Evolutionary conservation across 2,329 filamentous ascomycete species (phyloP).

Genomic region (Penicillium sp.): DNA sequence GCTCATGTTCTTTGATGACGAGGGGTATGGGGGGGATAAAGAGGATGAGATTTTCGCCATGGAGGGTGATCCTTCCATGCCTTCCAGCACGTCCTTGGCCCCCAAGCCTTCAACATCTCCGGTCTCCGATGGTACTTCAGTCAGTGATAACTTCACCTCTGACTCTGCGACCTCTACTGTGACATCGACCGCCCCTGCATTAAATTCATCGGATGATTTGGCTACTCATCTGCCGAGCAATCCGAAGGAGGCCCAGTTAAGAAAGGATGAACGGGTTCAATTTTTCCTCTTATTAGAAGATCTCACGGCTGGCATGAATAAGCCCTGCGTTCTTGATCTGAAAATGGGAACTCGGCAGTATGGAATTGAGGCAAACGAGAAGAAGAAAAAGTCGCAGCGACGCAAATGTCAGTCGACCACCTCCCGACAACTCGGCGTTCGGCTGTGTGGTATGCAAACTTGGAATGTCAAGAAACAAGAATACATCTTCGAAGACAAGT

Average conservation of each 20-base stretch:
- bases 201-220: slow-evolving; percentile 11
- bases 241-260: slow-evolving; percentile 65
- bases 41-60: slow-evolving; percentile 65
- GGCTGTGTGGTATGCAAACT: slow-evolving; percentile 91
- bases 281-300: slow-evolving; percentile 93
- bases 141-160: not conserved
- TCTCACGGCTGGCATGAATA: slow-evolving; percentile 91
- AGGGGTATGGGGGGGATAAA: slow-evolving; percentile 74
- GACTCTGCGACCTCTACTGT: slow-evolving; percentile 1
- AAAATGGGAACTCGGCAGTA: slow-evolving; percentile 99
- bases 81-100: slow-evolving; percentile 3
- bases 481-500: slow-evolving; percentile 97
- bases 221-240: slow-evolving; percentile 54
- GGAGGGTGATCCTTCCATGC: slow-evolving; percentile 49
- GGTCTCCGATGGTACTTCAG: slow-evolving; percentile 5
- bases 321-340: slow-evolving; percentile 91
- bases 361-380: slow-evolving; percentile 81
- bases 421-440: slow-evolving; percentile 81
- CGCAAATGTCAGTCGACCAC: slow-evolving; percentile 91
- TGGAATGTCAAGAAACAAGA: slow-evolving; percentile 80
- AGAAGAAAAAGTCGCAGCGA: slow-evolving; percentile 88
- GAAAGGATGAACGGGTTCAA: slow-evolving; percentile 60
- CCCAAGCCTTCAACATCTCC: slow-evolving; percentile 13
- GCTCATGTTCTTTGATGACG: slow-evolving; percentile 85
- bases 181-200: slow-evolving; percentile 2